phyloP scores from a whole-genome alignment of 2,329 filamentous ascomycete species.

The Colletotrichum sp. region DNA sequence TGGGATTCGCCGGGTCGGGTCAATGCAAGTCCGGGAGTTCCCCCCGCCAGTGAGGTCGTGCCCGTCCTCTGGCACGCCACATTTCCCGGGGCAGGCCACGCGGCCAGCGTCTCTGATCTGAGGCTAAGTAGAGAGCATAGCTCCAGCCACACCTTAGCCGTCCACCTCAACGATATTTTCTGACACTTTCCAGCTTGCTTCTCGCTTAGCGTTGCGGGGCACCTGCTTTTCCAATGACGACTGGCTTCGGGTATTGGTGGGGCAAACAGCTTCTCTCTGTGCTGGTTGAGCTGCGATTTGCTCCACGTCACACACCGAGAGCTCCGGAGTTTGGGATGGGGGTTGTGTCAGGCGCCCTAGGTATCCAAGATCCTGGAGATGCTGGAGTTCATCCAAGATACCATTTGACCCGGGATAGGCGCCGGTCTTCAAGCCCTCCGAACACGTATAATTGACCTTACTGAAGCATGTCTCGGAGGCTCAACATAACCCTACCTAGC shows the following conservation, averaged over 20 bases:
- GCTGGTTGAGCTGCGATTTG: not conserved
- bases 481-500: not conserved
- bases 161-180: not conserved
- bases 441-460: not conserved
- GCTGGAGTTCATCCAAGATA: not conserved
- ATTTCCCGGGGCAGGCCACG: not conserved
- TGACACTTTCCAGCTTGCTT: not conserved
- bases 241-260: constrained; percentile 4
- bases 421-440: not conserved
- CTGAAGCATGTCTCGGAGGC: not conserved
- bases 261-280: not conserved
- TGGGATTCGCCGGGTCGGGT: not conserved
- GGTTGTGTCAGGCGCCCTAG: not conserved
- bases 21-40: not conserved
- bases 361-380: not conserved
- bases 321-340: not conserved
- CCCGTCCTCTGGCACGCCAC: not conserved
- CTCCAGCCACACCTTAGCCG: not conserved
- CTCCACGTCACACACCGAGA: not conserved
- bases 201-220: not conserved
- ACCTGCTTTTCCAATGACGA: not conserved
- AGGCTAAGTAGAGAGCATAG: not conserved
- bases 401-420: not conserved
- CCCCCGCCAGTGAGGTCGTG: not conserved
- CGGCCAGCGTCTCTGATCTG: not conserved